Evolutionary conservation across 345 rosid species (phyloP).

Genomic region (Aquilaria sinensis): DNA sequence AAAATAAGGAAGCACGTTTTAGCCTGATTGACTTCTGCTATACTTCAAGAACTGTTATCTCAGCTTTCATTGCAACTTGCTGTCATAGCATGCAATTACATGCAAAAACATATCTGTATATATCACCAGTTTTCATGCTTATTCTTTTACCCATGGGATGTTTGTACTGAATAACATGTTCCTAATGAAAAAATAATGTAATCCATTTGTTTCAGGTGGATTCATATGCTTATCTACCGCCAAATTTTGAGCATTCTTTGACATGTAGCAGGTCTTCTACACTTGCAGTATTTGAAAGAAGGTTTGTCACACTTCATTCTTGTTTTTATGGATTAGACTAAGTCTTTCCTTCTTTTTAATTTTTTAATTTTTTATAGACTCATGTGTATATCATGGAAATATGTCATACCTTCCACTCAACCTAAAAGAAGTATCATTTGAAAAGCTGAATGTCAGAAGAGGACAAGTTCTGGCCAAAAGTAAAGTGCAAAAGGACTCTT

Average conservation of each 20-base stretch:
- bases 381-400: background rate
- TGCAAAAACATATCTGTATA: background rate
- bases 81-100: background rate
- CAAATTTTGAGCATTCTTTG: conserved; percentile 57
- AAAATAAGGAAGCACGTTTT: no score
- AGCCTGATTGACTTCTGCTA: no score
- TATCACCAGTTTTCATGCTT: no score
- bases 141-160: no score
- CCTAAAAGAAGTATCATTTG: no score
- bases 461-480: no score
- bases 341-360: conserved; percentile 2
- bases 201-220: conserved; percentile 48
- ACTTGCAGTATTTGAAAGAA: conserved; percentile 60
- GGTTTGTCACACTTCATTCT: conserved; percentile 28
- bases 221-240: conserved; percentile 85
- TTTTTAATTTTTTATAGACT: background rate
- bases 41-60: no score
- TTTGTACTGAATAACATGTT: background rate
- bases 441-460: no score
- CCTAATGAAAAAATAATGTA: conserved; percentile 2
- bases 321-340: no score
- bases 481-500: no score
- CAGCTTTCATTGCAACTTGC: no score
- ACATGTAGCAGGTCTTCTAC: conserved; percentile 54
- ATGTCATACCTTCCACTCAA: no score